Evolutionary conservation across 805 yeast genomes (phyloP).

Genomic region (Saturnispora saitoi): DNA sequence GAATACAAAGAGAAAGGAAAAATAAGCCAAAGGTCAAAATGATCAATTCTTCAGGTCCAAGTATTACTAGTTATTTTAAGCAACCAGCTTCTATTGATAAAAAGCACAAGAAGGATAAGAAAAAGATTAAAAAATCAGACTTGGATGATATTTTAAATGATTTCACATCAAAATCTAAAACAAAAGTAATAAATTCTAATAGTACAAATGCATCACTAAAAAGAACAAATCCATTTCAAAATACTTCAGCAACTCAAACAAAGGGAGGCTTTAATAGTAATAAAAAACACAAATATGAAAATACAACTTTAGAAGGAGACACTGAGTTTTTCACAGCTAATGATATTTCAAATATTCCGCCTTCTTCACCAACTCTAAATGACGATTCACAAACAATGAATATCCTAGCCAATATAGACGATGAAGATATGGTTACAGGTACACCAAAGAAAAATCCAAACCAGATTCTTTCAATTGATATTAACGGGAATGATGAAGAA

Average conservation of each 20-base stretch:
- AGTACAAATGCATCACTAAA: background rate
- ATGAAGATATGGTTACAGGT: conserved; percentile 7
- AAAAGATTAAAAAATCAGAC: conserved; percentile 32
- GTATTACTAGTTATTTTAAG: conserved; percentile 34
- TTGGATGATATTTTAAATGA: conserved; percentile 65
- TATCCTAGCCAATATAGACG: conserved; percentile 10
- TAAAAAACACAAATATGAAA: background rate
- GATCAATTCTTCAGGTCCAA: conserved; percentile 8
- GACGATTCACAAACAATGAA: background rate
- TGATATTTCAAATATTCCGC: conserved; percentile 19
- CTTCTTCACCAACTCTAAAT: conserved; percentile 26
- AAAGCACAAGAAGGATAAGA: conserved; percentile 14
- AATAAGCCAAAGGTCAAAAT: conserved; percentile 28
- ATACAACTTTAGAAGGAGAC: conserved; percentile 16
- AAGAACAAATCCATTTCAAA: conserved; percentile 21
- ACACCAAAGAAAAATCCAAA: background rate
- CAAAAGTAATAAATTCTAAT: background rate
- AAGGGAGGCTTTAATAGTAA: background rate
- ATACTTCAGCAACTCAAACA: conserved; percentile 11
- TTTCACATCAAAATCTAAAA: conserved; percentile 29
- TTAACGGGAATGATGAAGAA: conserved; percentile 10
- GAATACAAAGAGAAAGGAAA: conserved; percentile 19
- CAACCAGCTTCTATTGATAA: conserved; percentile 18
- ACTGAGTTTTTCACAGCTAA: conserved; percentile 17
- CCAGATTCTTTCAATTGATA: background rate